Conservation (phyloP, 768 basidiomycete genomes). For the Hypholoma sublateritium region DNA sequence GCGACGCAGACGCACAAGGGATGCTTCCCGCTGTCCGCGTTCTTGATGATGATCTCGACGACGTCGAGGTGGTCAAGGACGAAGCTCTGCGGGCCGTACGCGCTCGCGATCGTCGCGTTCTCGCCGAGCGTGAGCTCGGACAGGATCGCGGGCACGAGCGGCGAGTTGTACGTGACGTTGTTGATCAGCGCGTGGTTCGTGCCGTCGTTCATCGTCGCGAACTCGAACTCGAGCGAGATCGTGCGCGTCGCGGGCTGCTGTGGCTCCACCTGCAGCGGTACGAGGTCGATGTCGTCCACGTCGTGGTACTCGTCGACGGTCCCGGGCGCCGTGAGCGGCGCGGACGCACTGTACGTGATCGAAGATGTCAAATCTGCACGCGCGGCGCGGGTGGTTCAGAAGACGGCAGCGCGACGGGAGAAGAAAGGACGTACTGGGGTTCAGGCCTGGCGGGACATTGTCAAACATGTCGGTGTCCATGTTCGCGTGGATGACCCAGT, state of each 20-base stretch:
- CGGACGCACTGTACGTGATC: constrained; percentile 66
- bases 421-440: constrained; percentile 56
- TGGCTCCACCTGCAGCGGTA: constrained; percentile 57
- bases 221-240: constrained; percentile 69
- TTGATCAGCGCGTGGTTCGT: constrained; percentile 84
- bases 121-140: constrained; percentile 74
- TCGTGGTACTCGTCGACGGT: constrained; percentile 56
- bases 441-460: constrained; percentile 63
- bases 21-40: constrained; percentile 72
- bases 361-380: constrained; percentile 76
- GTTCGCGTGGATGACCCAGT: constrained; percentile 90
- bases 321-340: constrained; percentile 51
- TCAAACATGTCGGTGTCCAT: constrained; percentile 95
- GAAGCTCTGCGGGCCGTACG: constrained; percentile 82
- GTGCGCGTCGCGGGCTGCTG: constrained; percentile 53
- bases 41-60: constrained; percentile 75
- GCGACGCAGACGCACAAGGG: constrained; percentile 62
- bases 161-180: constrained; percentile 63
- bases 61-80: constrained; percentile 75
- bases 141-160: constrained; percentile 75
- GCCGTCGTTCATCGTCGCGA: constrained; percentile 85
- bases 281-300: constrained; percentile 67
- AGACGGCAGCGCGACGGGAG: neutral
- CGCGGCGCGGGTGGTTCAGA: constrained; percentile 32
- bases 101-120: constrained; percentile 61